These are phyloP conservation scores for Paxillus involutus DNA, from an alignment of 768 basidiomycete species.

Conservation along the genomic window DNA sequence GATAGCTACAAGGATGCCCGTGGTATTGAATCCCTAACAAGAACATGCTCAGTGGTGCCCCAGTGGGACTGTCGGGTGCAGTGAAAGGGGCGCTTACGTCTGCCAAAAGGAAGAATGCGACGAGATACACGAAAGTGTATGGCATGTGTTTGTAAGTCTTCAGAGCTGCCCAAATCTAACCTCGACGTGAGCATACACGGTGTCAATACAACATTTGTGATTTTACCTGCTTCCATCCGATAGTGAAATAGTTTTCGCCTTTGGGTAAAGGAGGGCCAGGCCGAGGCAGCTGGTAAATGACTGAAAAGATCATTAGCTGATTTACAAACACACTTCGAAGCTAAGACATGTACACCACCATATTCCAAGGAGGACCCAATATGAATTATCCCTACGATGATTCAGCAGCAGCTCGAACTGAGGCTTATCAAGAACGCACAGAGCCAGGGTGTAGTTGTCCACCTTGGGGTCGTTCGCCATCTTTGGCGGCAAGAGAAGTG, in stretches of 20 bases:
- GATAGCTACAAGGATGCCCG: conserved; percentile 70
- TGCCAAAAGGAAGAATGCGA: conserved; percentile 76
- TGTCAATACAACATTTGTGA: neutral
- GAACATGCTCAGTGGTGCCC: neutral
- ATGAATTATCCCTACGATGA: conserved; percentile 56
- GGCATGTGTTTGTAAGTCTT: conserved; percentile 79
- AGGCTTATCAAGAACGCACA: conserved; percentile 45
- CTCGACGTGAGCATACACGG: conserved; percentile 1
- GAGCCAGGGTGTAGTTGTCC: conserved; percentile 70
- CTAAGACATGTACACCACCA: conserved; percentile 75
- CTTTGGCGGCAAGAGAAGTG: conserved; percentile 59
- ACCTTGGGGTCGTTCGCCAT: conserved; percentile 52
- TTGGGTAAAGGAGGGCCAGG: conserved; percentile 79
- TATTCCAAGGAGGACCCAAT: conserved; percentile 78
- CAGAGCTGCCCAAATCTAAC: conserved; percentile 71
- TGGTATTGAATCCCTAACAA: conserved; percentile 74
- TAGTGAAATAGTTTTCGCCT: conserved; percentile 72
- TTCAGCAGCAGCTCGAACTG: neutral
- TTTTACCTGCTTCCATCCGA: conserved; percentile 81
- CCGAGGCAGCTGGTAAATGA: conserved; percentile 83
- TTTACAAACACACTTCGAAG: neutral
- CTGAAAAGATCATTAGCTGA: conserved; percentile 33
- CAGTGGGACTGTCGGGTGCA: neutral
- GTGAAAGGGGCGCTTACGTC: conserved; percentile 47
- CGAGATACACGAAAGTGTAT: conserved; percentile 78